Evolutionary conservation across 805 yeast genomes (phyloP).

Genomic region (Saturnispora sanitii): DNA sequence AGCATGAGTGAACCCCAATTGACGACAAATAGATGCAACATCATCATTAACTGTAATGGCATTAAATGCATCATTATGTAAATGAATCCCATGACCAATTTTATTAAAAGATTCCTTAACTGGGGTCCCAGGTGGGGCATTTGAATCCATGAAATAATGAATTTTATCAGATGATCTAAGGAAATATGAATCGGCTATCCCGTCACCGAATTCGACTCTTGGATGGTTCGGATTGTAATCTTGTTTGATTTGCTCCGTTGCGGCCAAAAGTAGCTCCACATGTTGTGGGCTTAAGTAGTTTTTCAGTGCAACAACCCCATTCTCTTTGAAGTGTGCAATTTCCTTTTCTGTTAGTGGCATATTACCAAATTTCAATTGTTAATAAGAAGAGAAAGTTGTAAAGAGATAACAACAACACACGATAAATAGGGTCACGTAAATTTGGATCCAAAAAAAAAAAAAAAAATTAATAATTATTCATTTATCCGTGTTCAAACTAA

Average conservation of each 20-base stretch:
- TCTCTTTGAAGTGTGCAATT: slow-evolving; percentile 35
- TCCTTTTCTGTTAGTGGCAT: slow-evolving; percentile 40
- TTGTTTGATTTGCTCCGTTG: slow-evolving; percentile 31
- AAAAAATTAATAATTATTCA: too few species aligned
- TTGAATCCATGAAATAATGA: slow-evolving; percentile 60
- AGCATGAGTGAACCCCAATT: slow-evolving; percentile 51
- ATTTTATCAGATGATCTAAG: slow-evolving; percentile 60
- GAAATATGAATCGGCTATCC: slow-evolving; percentile 64
- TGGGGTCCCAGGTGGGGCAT: slow-evolving; percentile 42
- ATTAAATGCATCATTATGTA: slow-evolving; percentile 39
- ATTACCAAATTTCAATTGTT: not conserved
- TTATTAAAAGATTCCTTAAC: slow-evolving; percentile 57
- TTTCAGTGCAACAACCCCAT: slow-evolving; percentile 56
- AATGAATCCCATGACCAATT: slow-evolving; percentile 71
- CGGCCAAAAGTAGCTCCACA: slow-evolving; percentile 31
- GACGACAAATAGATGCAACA: slow-evolving; percentile 40
- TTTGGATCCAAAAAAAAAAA: too few species aligned
- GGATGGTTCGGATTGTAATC: slow-evolving; percentile 55
- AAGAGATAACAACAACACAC: not conserved
- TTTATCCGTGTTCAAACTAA: too few species aligned
- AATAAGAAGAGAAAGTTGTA: not conserved
- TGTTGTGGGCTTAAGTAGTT: slow-evolving; percentile 39
- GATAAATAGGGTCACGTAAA: not conserved
- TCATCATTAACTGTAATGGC: slow-evolving; percentile 41
- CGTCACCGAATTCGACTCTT: slow-evolving; percentile 49